These are phyloP conservation scores for Trypanosoma avium DNA, from an alignment of 208 protist species.

Conservation along the genomic window DNA sequence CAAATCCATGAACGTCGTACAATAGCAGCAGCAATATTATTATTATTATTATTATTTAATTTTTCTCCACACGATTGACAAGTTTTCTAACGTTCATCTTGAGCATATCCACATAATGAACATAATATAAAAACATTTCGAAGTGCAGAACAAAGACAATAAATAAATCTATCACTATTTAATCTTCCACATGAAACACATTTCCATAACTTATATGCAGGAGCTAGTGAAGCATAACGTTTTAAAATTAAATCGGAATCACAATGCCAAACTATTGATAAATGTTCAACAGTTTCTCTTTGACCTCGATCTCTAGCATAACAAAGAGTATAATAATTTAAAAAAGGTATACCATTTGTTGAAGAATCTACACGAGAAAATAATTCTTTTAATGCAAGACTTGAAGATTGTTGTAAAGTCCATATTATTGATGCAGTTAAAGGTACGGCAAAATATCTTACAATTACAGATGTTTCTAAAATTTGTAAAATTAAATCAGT, in stretches of 20 bases:
- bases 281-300: constrained; percentile 53
- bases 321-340: constrained; percentile 78
- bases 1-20: constrained; percentile 73
- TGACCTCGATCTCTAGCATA: constrained; percentile 55
- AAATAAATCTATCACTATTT: constrained; percentile 90
- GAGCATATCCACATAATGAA: constrained; percentile 56
- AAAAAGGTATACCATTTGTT: constrained; percentile 65
- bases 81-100: constrained; percentile 66
- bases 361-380: constrained; percentile 52
- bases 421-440: constrained; percentile 42
- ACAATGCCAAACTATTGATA: constrained; percentile 66
- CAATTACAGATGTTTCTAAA: constrained; percentile 56
- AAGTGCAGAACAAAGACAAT: constrained; percentile 85
- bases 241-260: constrained; percentile 43
- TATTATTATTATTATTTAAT: constrained; percentile 19
- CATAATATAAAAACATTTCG: constrained; percentile 76
- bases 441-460: constrained; percentile 38
- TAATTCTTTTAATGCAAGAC: constrained; percentile 52
- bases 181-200: constrained; percentile 71
- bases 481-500: constrained; percentile 72
- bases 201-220: constrained; percentile 73
- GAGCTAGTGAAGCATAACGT: constrained; percentile 40
- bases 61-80: constrained; percentile 65
- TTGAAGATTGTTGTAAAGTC: constrained; percentile 31
- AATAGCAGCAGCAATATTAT: constrained; percentile 32